These are phyloP conservation scores for Macadamia integrifolia DNA, from an alignment of 164 flowering plant genomes.

Conservation along the genomic window DNA sequence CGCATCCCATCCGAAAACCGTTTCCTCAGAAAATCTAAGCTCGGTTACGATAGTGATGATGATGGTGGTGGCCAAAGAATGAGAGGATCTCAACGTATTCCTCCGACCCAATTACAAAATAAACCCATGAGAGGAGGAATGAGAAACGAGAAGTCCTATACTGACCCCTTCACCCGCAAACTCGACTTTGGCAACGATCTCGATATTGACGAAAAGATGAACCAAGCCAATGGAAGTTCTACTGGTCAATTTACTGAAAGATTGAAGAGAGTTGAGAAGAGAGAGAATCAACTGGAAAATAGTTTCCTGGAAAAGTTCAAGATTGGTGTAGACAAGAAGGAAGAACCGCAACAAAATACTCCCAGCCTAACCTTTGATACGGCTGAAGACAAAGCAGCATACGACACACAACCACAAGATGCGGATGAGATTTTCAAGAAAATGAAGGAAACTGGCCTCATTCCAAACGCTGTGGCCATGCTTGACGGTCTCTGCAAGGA, in stretches of 20 bases:
- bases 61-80: not conserved
- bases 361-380: not conserved
- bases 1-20: not conserved
- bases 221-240: not conserved
- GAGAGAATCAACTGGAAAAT: slow-evolving; percentile 13
- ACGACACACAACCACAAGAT: slow-evolving; percentile 33
- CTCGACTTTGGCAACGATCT: not conserved
- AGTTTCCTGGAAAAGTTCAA: slow-evolving; percentile 47
- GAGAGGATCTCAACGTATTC: slow-evolving; percentile 2
- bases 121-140: slow-evolving; percentile 11
- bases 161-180: slow-evolving; percentile 1
- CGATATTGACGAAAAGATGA: not conserved
- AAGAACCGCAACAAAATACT: slow-evolving; percentile 2
- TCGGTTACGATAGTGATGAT: not conserved
- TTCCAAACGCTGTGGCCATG: slow-evolving; percentile 97
- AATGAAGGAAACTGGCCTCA: slow-evolving; percentile 85
- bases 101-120: slow-evolving; percentile 5
- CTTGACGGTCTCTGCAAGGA: slow-evolving; percentile 96
- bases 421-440: slow-evolving; percentile 78
- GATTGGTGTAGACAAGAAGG: slow-evolving; percentile 30
- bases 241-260: slow-evolving; percentile 12
- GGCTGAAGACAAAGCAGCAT: not conserved
- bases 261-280: not conserved
- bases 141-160: slow-evolving; percentile 3
- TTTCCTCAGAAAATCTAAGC: slow-evolving; percentile 3